Percentiles rank a stretch among this genome's conserved stretches.
These are phyloP conservation scores for Colletotrichum nymphaeae DNA, from an alignment of 2,329 filamentous ascomycete genomes.

Conservation along the genomic window DNA sequence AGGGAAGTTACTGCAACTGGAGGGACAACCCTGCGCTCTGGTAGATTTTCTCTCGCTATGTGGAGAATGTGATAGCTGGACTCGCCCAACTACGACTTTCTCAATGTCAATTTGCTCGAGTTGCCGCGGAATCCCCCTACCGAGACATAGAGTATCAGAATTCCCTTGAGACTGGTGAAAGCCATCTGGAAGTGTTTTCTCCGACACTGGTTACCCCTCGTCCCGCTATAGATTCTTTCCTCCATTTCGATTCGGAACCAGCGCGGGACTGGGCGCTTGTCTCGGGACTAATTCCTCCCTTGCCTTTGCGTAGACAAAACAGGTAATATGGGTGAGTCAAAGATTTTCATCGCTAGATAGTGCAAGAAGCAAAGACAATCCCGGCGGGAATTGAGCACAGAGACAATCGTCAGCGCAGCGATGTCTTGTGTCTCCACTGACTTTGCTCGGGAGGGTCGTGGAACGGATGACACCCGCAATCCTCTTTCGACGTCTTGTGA, in stretches of 20 bases:
- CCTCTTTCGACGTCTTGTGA: background rate
- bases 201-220: background rate
- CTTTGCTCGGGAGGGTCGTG: background rate
- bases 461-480: background rate
- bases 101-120: background rate
- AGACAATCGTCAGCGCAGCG: background rate
- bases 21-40: background rate
- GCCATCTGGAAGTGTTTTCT: background rate
- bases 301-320: background rate
- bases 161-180: too few species aligned
- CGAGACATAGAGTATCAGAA: background rate
- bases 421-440: background rate
- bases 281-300: background rate
- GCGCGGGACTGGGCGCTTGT: too few species aligned
- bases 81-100: too few species aligned
- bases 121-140: background rate
- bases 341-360: background rate
- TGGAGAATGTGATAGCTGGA: too few species aligned
- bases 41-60: background rate
- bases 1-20: background rate
- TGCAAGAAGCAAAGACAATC: background rate
- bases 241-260: background rate
- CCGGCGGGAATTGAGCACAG: background rate
- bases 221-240: background rate
- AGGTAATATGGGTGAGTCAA: background rate